Evolutionary conservation across 2,329 filamentous ascomycete species (phyloP).

Genomic region (Dothistroma pini): DNA sequence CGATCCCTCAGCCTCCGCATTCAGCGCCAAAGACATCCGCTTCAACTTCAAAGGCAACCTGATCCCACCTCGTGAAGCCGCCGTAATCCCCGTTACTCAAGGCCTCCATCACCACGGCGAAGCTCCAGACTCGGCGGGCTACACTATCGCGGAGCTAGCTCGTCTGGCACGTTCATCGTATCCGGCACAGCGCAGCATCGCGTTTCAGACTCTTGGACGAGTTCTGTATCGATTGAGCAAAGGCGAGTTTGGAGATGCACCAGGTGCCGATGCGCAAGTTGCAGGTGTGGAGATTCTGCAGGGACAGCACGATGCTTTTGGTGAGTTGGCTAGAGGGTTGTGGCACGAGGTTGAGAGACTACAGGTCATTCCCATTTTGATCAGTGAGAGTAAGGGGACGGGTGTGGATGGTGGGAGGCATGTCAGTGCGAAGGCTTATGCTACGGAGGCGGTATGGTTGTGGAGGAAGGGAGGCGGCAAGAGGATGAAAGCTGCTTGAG

Average conservation of each 20-base stretch:
- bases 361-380: slow-evolving; percentile 69
- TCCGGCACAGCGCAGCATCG: slow-evolving; percentile 81
- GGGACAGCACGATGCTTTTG: slow-evolving; percentile 43
- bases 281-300: slow-evolving; percentile 6
- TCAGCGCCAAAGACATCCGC: slow-evolving; percentile 73
- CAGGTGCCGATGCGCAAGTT: slow-evolving; percentile 35
- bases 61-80: slow-evolving; percentile 70
- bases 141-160: slow-evolving; percentile 84
- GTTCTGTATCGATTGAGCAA: slow-evolving; percentile 78
- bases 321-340: slow-evolving; percentile 64
- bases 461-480: slow-evolving; percentile 69
- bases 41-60: slow-evolving; percentile 85
- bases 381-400: slow-evolving; percentile 66
- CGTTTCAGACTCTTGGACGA: slow-evolving; percentile 85
- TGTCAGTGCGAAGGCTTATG: slow-evolving; percentile 76
- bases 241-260: slow-evolving; percentile 61
- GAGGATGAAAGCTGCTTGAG: slow-evolving; percentile 52
- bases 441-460: slow-evolving; percentile 84
- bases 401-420: slow-evolving; percentile 58
- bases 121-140: slow-evolving; percentile 89
- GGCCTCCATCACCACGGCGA: slow-evolving; percentile 93
- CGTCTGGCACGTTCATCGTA: slow-evolving; percentile 76
- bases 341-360: slow-evolving; percentile 78
- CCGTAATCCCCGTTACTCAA: slow-evolving; percentile 68
- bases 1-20: slow-evolving; percentile 68